Conservation (phyloP, 257 asterid species). For the Fraxinus cuspidata region DNA sequence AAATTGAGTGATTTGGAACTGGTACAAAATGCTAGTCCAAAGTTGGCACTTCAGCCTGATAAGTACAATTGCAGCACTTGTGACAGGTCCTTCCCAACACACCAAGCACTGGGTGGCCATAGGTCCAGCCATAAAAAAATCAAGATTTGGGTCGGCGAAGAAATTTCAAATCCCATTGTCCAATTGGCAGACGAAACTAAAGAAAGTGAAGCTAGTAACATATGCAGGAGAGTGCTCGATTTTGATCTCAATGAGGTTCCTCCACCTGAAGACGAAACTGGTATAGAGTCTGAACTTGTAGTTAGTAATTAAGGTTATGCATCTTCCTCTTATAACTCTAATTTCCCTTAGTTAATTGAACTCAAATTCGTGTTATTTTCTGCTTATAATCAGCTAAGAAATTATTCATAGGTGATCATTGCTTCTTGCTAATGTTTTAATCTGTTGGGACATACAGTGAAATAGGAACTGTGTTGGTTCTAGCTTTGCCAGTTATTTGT, state of each 20-base stretch:
- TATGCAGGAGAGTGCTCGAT: slow-evolving; percentile 23
- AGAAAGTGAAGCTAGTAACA: slow-evolving; percentile 29
- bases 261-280: slow-evolving; percentile 28
- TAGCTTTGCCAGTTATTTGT: no score
- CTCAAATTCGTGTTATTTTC: slow-evolving; percentile 15
- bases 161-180: slow-evolving; percentile 22
- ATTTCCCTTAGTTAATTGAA: slow-evolving; percentile 4
- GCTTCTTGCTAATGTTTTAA: not conserved
- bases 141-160: slow-evolving; percentile 6
- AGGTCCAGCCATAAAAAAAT: slow-evolving; percentile 46
- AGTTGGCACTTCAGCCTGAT: slow-evolving; percentile 11
- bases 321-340: slow-evolving; percentile 17
- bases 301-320: slow-evolving; percentile 25
- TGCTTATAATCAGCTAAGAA: not conserved
- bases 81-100: slow-evolving; percentile 34
- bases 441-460: no score
- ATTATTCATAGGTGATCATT: not conserved
- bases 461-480: no score
- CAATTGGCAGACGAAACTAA: slow-evolving; percentile 16
- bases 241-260: slow-evolving; percentile 64
- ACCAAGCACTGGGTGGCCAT: slow-evolving; percentile 57
- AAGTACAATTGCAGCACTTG: slow-evolving; percentile 42
- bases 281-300: slow-evolving; percentile 4
- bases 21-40: slow-evolving; percentile 23
- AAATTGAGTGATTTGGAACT: slow-evolving; percentile 35